Evolutionary conservation across 306 rosid genomes (phyloP).

Genomic region (Quercus gilva): DNA sequence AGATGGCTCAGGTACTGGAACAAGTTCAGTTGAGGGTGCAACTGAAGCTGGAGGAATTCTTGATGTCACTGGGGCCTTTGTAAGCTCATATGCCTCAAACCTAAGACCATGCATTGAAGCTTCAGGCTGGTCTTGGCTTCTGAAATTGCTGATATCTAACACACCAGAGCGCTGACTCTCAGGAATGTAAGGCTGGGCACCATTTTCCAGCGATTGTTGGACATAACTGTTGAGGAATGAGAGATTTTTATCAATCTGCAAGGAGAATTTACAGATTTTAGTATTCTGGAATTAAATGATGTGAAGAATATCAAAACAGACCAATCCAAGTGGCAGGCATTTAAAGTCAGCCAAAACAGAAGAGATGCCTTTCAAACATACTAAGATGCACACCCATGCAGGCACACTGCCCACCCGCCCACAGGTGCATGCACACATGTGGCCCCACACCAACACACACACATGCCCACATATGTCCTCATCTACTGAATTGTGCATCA

Average conservation of each 20-base stretch:
- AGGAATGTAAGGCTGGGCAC: constrained; percentile 76
- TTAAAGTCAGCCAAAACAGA: neutral
- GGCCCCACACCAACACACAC: too few relatives aligned
- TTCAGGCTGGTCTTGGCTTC: constrained; percentile 66
- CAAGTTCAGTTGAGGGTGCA: constrained; percentile 56
- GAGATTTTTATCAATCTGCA: constrained; percentile 69
- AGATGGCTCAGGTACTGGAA: constrained; percentile 60
- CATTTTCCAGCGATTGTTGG: constrained; percentile 58
- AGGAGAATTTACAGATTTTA: constrained; percentile 14
- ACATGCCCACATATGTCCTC: neutral
- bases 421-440: too few relatives aligned
- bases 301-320: neutral
- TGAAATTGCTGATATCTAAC: constrained; percentile 41
- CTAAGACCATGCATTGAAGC: constrained; percentile 55
- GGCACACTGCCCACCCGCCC: too few relatives aligned
- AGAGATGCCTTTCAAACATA: neutral
- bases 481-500: neutral
- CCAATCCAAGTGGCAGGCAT: neutral
- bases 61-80: constrained; percentile 57
- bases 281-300: neutral
- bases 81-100: constrained; percentile 84
- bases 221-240: constrained; percentile 67
- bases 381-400: neutral
- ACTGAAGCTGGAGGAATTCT: constrained; percentile 41
- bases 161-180: constrained; percentile 58